Percentiles rank a stretch among this genome's conserved stretches.
These are phyloP conservation scores for Endocalyx cinctus DNA, from an alignment of 2,329 filamentous ascomycete species.

Conservation along the genomic window DNA sequence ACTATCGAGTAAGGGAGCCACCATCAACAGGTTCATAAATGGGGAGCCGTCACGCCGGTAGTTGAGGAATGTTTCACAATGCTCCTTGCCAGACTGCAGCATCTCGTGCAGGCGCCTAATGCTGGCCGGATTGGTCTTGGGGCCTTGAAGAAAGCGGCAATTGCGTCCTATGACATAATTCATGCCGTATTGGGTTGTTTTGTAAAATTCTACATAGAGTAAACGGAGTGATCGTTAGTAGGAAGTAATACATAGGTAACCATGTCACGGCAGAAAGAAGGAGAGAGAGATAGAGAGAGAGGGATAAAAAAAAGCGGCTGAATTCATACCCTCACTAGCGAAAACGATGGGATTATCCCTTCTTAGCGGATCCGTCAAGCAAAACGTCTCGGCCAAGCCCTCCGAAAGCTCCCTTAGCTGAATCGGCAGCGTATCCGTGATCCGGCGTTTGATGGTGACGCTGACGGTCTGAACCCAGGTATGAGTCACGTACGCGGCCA, in stretches of 20 bases:
- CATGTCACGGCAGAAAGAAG: no score
- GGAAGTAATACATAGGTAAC: no score
- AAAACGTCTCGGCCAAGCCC: slow-evolving; percentile 72
- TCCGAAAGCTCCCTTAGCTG: slow-evolving; percentile 66
- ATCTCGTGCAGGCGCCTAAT: slow-evolving; percentile 59
- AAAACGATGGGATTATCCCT: slow-evolving; percentile 74
- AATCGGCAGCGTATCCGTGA: slow-evolving; percentile 62
- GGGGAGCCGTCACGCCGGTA: slow-evolving; percentile 73
- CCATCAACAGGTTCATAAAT: slow-evolving; percentile 73
- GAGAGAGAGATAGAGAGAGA: no score
- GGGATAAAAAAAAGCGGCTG: no score
- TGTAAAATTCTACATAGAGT: slow-evolving; percentile 57
- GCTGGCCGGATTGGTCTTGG: slow-evolving; percentile 61
- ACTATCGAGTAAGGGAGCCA: slow-evolving; percentile 66
- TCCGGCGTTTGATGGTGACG: slow-evolving; percentile 60
- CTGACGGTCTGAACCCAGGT: slow-evolving; percentile 67
- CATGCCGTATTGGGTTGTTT: slow-evolving; percentile 71
- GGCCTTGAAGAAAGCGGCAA: slow-evolving; percentile 74
- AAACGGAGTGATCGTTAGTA: slow-evolving; percentile 4
- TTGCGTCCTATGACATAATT: slow-evolving; percentile 70
- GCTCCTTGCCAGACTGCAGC: slow-evolving; percentile 59
- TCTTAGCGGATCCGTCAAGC: slow-evolving; percentile 68
- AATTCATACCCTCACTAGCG: slow-evolving; percentile 65
- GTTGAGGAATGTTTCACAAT: slow-evolving; percentile 71
- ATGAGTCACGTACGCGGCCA: slow-evolving; percentile 68